Base-by-base conservation (phyloP, 495 filamentous ascomycete genomes). In the Xylaria longipes region DNA sequence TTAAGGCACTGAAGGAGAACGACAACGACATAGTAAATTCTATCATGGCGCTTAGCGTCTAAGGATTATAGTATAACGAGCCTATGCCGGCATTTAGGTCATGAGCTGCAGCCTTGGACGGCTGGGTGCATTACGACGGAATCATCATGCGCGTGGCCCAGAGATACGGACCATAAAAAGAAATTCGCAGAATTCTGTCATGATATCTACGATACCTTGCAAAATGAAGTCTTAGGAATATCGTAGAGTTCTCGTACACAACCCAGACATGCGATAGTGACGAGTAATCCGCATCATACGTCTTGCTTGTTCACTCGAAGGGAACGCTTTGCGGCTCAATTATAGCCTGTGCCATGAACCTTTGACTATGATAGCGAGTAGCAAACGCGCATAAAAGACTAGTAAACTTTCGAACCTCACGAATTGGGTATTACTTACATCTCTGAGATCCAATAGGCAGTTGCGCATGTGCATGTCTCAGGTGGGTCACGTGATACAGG, bases 21-120 rank as follows among this genome's bases (percentile, higher is more conserved):
- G 94, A 98, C 84, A 97, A 98, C 78, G 97, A 99, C 83, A 98
- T 99, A 85, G 97, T 99, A 84, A 98, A 98, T 89, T 97, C 95
- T 70, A 99, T 99, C 86, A 99, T 99, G 96, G 94, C 95, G 75
- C 87, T 99, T 83, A 97, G 94, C 87, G 92, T 97, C 92, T 99
- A 89, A 87, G 50, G 50, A 39, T 43, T 33, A 46, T 37, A 50
- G 69, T n/a, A 27, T 43, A 35, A 27, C 50, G 20, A 8, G 41
- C 48, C 37, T n/a, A 29, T 37, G 39, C 31, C 52, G 7, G 45
- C 11, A 66, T 46, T 25, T 33, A 45, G 29, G 25, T 37, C 33
- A 65, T 43, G 45, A 45, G 43, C 22, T 58, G 33, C 57, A 63
- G 29, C 63, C 27, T 58, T 41, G 25, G 62, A 74, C 46, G 69